Conservation (phyloP, 805 yeast species). For the Wickerhamiella azymoides region DNA sequence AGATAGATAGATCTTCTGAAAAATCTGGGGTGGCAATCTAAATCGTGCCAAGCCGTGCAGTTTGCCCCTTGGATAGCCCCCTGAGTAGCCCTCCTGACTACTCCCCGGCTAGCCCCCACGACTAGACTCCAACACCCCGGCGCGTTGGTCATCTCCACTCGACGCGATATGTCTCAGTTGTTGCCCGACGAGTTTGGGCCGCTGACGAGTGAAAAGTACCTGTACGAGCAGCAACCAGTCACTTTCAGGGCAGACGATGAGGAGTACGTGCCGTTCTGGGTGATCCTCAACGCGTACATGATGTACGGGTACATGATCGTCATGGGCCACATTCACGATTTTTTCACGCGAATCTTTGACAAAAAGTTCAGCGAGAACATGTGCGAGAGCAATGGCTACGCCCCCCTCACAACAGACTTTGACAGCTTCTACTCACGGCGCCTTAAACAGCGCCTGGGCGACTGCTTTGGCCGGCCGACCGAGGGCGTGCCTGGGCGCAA, state of each 20-base stretch:
- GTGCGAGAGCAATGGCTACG: conserved; percentile 72
- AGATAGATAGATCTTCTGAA: too few species aligned
- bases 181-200: conserved; percentile 51
- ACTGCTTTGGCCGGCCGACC: conserved; percentile 92
- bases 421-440: conserved; percentile 90
- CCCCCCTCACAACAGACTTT: conserved; percentile 90
- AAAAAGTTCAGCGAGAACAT: conserved; percentile 53
- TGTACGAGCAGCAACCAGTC: conserved; percentile 45
- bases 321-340: conserved; percentile 84
- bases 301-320: conserved; percentile 73
- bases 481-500: conserved; percentile 95
- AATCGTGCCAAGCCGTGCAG: too few species aligned
- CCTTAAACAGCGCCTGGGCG: conserved; percentile 79
- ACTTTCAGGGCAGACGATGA: conserved; percentile 32
- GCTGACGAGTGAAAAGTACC: conserved; percentile 47
- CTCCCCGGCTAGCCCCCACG: too few species aligned
- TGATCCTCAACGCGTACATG: conserved; percentile 69
- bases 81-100: too few species aligned
- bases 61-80: too few species aligned
- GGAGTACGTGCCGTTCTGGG: conserved; percentile 80
- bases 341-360: conserved; percentile 60
- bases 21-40: too few species aligned
- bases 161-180: not conserved
- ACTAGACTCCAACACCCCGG: too few species aligned
- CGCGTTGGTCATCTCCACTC: not conserved